A percentile compares a stretch with the other conserved stretches of the same genome.
These are phyloP conservation scores for Leersia perrieri DNA, from an alignment of 176 grass and related monocot genomes.

Conservation along the genomic window DNA sequence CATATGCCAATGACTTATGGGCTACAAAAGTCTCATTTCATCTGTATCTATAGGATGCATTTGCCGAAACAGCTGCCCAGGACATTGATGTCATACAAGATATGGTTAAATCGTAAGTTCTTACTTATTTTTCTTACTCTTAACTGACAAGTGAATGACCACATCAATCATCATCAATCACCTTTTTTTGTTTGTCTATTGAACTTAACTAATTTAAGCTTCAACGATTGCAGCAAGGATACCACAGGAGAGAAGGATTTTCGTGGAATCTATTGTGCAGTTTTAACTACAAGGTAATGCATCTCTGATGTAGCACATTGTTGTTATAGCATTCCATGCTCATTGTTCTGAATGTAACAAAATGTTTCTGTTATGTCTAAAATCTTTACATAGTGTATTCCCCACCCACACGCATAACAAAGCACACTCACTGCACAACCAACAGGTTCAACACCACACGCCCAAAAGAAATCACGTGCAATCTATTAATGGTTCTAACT, in stretches of 20 bases:
- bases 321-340: slow-evolving; percentile 27
- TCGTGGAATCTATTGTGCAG: slow-evolving; percentile 59
- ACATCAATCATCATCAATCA: slow-evolving; percentile 21
- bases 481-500: background rate
- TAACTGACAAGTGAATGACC: slow-evolving; percentile 1
- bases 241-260: slow-evolving; percentile 46
- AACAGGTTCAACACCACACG: too few relatives aligned
- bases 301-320: background rate
- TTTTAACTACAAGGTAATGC: slow-evolving; percentile 55
- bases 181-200: slow-evolving; percentile 10
- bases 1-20: slow-evolving; percentile 23
- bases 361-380: background rate
- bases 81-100: slow-evolving; percentile 31
- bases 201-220: slow-evolving; percentile 35
- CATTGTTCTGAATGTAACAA: slow-evolving; percentile 12
- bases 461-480: background rate
- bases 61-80: slow-evolving; percentile 42
- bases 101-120: slow-evolving; percentile 73
- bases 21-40: slow-evolving; percentile 38
- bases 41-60: slow-evolving; percentile 58
- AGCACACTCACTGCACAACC: background rate
- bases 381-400: background rate
- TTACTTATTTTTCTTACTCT: slow-evolving; percentile 31
- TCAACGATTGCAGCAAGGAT: slow-evolving; percentile 50
- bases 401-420: background rate